Evolutionary conservation across 805 yeast species (phyloP).

Genomic region (Ogataea chonburiensis): DNA sequence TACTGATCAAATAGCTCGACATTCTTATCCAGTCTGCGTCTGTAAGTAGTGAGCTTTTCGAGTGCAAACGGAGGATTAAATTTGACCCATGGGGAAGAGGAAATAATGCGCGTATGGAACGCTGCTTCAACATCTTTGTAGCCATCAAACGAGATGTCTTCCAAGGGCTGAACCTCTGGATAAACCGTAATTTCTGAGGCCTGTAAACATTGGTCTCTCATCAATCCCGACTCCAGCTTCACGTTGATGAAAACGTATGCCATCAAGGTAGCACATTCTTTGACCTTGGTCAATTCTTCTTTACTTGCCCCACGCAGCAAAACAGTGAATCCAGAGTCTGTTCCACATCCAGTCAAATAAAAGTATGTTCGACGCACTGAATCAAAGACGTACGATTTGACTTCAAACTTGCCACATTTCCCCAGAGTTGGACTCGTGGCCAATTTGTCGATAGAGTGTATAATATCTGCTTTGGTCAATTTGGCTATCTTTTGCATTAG

Average conservation of each 20-base stretch:
- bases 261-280: conserved; percentile 78
- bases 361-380: conserved; percentile 66
- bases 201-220: conserved; percentile 66
- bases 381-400: conserved; percentile 59
- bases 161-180: conserved; percentile 19
- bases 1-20: conserved; percentile 31
- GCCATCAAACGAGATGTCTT: conserved; percentile 21
- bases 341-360: conserved; percentile 75
- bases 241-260: conserved; percentile 75
- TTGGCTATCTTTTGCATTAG: conserved; percentile 77
- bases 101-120: conserved; percentile 55
- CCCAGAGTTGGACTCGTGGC: conserved; percentile 75
- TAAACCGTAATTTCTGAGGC: conserved; percentile 36
- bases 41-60: conserved; percentile 22
- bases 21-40: conserved; percentile 30
- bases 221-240: conserved; percentile 71
- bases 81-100: conserved; percentile 82
- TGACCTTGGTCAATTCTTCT: conserved; percentile 60
- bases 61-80: conserved; percentile 59
- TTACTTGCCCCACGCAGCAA: conserved; percentile 76
- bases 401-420: conserved; percentile 67
- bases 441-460: conserved; percentile 80
- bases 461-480: conserved; percentile 80
- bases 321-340: conserved; percentile 78
- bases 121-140: conserved; percentile 32